Conservation (phyloP, 495 filamentous ascomycete genomes). For the Trichocladium uniseriatum region DNA sequence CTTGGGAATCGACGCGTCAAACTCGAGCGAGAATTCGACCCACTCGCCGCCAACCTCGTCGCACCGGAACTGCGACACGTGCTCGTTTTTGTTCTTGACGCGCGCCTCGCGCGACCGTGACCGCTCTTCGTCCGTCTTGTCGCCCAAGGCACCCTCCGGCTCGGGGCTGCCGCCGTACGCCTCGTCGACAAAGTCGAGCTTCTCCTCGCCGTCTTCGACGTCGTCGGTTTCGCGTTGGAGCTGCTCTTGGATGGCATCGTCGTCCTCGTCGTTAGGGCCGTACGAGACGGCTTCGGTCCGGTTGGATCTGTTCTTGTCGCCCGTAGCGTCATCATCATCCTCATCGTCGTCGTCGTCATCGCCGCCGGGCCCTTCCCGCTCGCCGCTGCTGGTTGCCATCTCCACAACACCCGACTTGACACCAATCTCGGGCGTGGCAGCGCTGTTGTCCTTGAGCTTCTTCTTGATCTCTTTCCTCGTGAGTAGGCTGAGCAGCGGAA, state of each 20-base stretch:
- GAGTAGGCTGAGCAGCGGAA: slow-evolving; percentile 56
- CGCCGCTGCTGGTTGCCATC: slow-evolving; percentile 38
- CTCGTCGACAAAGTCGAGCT: slow-evolving; percentile 44
- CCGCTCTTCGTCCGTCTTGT: slow-evolving; percentile 33
- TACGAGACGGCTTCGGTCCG: slow-evolving; percentile 75
- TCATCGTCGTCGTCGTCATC: slow-evolving; percentile 62
- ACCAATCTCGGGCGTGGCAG: slow-evolving; percentile 73
- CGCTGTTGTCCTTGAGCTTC: slow-evolving; percentile 54
- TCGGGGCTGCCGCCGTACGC: slow-evolving; percentile 45
- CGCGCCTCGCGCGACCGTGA: slow-evolving; percentile 51
- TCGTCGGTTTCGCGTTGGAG: slow-evolving; percentile 45
- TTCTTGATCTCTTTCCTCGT: slow-evolving; percentile 71
- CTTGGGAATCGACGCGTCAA: slow-evolving; percentile 72
- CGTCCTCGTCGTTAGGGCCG: slow-evolving; percentile 84
- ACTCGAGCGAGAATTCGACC: slow-evolving; percentile 77
- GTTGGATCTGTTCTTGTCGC: slow-evolving; percentile 63
- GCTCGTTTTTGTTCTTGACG: slow-evolving; percentile 52
- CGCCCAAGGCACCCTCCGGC: slow-evolving; percentile 37
- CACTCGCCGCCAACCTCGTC: slow-evolving; percentile 63
- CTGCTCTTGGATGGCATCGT: slow-evolving; percentile 59
- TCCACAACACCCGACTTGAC: slow-evolving; percentile 61
- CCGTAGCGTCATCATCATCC: slow-evolving; percentile 78
- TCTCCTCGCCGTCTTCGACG: slow-evolving; percentile 40
- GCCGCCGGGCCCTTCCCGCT: slow-evolving; percentile 34
- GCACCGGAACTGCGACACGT: slow-evolving; percentile 69